These are phyloP conservation scores for Penicillium aurantiogriseum DNA, from an alignment of 2,329 filamentous ascomycete genomes.

Conservation along the genomic window DNA sequence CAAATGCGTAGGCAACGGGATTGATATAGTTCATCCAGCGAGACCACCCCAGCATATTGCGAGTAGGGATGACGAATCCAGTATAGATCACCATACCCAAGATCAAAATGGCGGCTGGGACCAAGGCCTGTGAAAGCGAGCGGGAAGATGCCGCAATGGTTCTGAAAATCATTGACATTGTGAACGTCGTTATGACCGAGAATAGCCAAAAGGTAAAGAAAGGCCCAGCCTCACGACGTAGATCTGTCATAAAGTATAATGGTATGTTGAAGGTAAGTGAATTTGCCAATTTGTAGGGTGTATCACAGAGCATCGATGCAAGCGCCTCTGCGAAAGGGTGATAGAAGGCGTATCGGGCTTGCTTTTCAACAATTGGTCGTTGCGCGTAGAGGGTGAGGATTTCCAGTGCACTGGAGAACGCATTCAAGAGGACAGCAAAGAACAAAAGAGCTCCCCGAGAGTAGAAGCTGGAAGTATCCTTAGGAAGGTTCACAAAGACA, in stretches of 20 bases:
- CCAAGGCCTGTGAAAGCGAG: conserved; percentile 60
- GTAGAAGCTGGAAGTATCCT: conserved; percentile 67
- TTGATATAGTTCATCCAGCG: conserved; percentile 82
- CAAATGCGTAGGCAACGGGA: conserved; percentile 64
- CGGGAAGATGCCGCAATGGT: conserved; percentile 74
- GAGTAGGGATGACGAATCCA: conserved; percentile 46
- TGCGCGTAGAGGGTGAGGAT: conserved; percentile 85
- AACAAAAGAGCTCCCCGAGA: conserved; percentile 73
- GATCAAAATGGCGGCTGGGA: conserved; percentile 54
- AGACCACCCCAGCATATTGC: conserved; percentile 74
- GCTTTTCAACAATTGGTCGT: conserved; percentile 89
- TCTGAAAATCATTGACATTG: conserved; percentile 85
- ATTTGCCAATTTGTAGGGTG: conserved; percentile 80
- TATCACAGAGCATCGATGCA: conserved; percentile 78
- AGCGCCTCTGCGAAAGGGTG: conserved; percentile 87
- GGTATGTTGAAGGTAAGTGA: conserved; percentile 73
- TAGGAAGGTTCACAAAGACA: conserved; percentile 74
- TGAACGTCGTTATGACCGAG: conserved; percentile 68
- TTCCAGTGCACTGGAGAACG: conserved; percentile 66
- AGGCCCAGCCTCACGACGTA: conserved; percentile 68
- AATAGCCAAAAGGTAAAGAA: conserved; percentile 87
- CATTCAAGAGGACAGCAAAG: conserved; percentile 80
- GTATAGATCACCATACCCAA: conserved; percentile 50
- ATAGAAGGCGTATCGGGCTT: conserved; percentile 80
- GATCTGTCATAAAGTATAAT: conserved; percentile 83